Conservation (phyloP, 306 rosid genomes). For the Hippophae tibetana region DNA sequence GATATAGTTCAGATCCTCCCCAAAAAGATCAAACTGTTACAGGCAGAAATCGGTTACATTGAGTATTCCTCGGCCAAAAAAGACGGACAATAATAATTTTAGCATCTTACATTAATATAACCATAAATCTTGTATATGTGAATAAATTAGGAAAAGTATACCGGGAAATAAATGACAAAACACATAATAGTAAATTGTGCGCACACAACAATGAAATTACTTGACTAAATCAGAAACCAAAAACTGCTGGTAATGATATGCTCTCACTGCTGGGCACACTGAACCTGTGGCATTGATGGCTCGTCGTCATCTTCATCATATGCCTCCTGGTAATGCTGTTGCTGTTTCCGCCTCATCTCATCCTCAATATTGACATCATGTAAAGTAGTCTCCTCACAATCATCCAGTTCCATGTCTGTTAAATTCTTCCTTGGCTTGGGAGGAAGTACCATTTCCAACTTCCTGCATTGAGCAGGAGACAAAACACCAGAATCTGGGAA, state of each 20-base stretch:
- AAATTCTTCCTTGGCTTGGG: slow-evolving; percentile 28
- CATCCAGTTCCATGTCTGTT: slow-evolving; percentile 52
- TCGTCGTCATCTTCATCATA: slow-evolving; percentile 53
- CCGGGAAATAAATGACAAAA: no score
- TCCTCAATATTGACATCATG: slow-evolving; percentile 55
- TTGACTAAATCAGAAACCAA: neutral
- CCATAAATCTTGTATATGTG: no score
- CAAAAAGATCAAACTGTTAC: no score
- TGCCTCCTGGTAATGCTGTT: slow-evolving; percentile 38
- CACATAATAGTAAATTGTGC: no score
- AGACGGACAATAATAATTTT: no score
- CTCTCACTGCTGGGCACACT: slow-evolving; percentile 60
- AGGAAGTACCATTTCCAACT: slow-evolving; percentile 33
- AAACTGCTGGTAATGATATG: neutral
- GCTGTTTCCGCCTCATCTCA: slow-evolving; percentile 52
- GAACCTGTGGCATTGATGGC: slow-evolving; percentile 38
- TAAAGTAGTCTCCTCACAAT: slow-evolving; percentile 54
- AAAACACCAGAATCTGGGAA: slow-evolving; percentile 53
- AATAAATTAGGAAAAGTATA: no score
- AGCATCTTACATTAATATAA: no score
- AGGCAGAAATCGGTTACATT: no score
- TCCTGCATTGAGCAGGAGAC: slow-evolving; percentile 34
- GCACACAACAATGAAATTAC: no score
- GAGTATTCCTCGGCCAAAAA: no score
- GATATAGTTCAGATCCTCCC: no score